Conservation (phyloP, 2,329 filamentous ascomycete species). For the Mollisia scopiformis region DNA sequence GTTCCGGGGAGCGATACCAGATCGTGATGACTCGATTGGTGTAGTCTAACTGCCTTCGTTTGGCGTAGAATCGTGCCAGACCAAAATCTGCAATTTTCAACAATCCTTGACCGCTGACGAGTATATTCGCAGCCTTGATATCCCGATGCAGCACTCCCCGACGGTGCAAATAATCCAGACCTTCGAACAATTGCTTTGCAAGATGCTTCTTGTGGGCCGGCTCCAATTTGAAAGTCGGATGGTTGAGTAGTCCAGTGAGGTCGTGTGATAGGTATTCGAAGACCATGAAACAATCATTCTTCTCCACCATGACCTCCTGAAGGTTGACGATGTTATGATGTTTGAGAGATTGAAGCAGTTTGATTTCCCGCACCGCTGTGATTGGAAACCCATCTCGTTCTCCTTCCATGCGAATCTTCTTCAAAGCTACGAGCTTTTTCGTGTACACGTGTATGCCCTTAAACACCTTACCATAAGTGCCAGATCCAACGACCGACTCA, state of each 20-base stretch:
- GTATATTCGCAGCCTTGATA: constrained; percentile 97
- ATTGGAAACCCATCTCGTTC: constrained; percentile 91
- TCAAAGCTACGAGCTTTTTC: constrained; percentile 79
- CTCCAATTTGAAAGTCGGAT: constrained; percentile 87
- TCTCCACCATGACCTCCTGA: constrained; percentile 95
- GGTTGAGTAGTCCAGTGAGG: constrained; percentile 90
- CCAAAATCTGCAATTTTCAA: constrained; percentile 97
- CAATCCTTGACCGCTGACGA: constrained; percentile 86
- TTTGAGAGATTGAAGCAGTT: constrained; percentile 83
- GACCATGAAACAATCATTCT: constrained; percentile 99
- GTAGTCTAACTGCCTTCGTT: constrained; percentile 89
- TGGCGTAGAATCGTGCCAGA: constrained; percentile 93
- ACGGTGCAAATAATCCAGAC: constrained; percentile 89
- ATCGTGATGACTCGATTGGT: constrained; percentile 99
- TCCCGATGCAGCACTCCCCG: constrained; percentile 95
- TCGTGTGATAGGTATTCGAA: constrained; percentile 98
- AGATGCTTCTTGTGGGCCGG: constrained; percentile 89
- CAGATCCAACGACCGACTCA: constrained; percentile 92
- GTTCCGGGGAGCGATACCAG: constrained; percentile 92
- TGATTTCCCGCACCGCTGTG: constrained; percentile 89
- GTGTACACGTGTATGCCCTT: constrained; percentile 94
- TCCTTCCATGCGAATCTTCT: constrained; percentile 92
- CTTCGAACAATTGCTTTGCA: constrained; percentile 90
- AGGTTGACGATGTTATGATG: constrained; percentile 83
- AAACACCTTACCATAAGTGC: constrained; percentile 95